These are phyloP conservation scores for Dichomitus squalens DNA, from an alignment of 1,284 basidiomycete genomes.

Conservation along the genomic window DNA sequence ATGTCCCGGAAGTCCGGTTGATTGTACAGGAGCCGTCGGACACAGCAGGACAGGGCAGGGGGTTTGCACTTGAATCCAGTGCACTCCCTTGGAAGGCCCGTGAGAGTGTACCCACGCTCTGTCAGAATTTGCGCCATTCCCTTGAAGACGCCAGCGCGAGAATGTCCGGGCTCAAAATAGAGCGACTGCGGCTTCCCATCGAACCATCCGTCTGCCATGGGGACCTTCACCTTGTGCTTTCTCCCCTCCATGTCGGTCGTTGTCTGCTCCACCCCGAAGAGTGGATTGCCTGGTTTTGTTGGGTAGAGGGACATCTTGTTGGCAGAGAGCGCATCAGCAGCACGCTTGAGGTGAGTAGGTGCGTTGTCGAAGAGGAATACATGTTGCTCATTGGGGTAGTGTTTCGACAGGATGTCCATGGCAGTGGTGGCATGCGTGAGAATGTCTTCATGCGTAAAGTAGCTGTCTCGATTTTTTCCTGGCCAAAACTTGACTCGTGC, in stretches of 20 bases:
- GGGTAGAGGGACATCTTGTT: constrained; percentile 24
- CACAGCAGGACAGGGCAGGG: constrained; percentile 25
- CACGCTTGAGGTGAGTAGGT: constrained; percentile 34
- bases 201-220: constrained; percentile 33
- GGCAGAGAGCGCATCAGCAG: constrained; percentile 33
- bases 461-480: constrained; percentile 36
- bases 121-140: constrained; percentile 38
- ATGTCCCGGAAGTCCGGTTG: constrained; percentile 30
- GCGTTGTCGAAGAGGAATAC: constrained; percentile 40
- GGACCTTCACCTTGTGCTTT: constrained; percentile 28
- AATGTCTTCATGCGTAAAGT: constrained; percentile 36
- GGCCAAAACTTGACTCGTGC: constrained; percentile 27
- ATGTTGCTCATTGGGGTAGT: constrained; percentile 31
- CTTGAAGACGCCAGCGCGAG: constrained; percentile 33
- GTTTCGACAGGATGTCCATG: constrained; percentile 32
- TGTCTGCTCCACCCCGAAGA: not conserved
- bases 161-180: constrained; percentile 35
- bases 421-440: constrained; percentile 31
- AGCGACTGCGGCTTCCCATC: constrained; percentile 33
- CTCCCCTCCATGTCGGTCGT: not conserved
- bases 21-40: constrained; percentile 25
- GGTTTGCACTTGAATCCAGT: constrained; percentile 24
- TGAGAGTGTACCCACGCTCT: not conserved
- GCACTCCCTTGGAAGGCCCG: constrained; percentile 18
- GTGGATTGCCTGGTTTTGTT: not conserved